These are phyloP conservation scores for Saccharomyces hybrid DNA, from an alignment of 1,139 yeast species.

Conservation along the genomic window DNA sequence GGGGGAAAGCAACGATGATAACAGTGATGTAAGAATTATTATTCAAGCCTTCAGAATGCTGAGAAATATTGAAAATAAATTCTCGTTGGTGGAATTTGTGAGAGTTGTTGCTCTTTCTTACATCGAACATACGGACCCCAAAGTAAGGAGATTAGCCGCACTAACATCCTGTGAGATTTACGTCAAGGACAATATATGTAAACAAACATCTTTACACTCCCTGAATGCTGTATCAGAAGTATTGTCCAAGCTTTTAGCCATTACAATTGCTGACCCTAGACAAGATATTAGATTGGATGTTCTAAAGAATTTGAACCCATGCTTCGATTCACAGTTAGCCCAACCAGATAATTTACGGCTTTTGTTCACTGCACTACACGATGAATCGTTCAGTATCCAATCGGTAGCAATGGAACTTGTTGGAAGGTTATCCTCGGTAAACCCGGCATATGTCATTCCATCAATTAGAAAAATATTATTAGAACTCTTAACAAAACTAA, in stretches of 20 bases:
- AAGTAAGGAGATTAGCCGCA: conserved; percentile 79
- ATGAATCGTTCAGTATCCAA: conserved; percentile 77
- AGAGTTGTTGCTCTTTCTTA: conserved; percentile 74
- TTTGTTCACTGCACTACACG: conserved; percentile 82
- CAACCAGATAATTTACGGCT: conserved; percentile 86
- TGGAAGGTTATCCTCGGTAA: conserved; percentile 76
- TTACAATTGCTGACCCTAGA: conserved; percentile 88
- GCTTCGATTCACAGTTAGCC: conserved; percentile 84
- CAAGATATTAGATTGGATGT: conserved; percentile 80
- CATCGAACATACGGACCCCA: conserved; percentile 69
- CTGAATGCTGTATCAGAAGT: conserved; percentile 81
- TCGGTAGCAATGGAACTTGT: conserved; percentile 71
- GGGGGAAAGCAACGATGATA: conserved; percentile 30
- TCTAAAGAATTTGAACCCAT: conserved; percentile 59
- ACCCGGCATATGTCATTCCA: conserved; percentile 95
- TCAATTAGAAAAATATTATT: conserved; percentile 78
- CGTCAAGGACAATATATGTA: conserved; percentile 72
- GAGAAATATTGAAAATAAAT: conserved; percentile 65
- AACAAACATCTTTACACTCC: conserved; percentile 78
- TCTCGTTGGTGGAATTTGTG: conserved; percentile 79
- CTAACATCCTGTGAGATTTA: conserved; percentile 77
- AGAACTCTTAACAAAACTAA: conserved; percentile 76
- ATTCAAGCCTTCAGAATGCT: conserved; percentile 48
- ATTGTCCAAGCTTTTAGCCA: conserved; percentile 66
- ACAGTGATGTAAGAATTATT: conserved; percentile 27